Percentiles rank a stretch among this genome's conserved stretches.
phyloP scores from a whole-genome alignment of 805 yeast species.

The Dipodascus albidus region DNA sequence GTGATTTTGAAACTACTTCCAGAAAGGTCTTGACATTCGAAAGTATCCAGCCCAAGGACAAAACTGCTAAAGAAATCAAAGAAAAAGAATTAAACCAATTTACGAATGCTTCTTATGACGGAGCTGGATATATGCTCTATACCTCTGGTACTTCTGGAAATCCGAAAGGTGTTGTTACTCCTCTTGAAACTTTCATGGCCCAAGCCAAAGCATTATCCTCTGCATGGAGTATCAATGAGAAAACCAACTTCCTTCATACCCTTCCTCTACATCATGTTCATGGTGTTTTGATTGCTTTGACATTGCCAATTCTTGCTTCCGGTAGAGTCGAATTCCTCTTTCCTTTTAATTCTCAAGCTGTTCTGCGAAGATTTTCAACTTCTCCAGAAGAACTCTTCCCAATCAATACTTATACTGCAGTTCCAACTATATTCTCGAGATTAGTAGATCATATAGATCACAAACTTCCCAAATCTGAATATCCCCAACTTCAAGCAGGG shows the following conservation, averaged over 20 bases:
- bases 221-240: slow-evolving; percentile 21
- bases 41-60: slow-evolving; percentile 9
- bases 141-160: slow-evolving; percentile 27
- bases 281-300: slow-evolving; percentile 24
- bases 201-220: slow-evolving; percentile 23
- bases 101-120: slow-evolving; percentile 5
- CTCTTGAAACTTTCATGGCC: slow-evolving; percentile 21
- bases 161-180: slow-evolving; percentile 27
- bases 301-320: slow-evolving; percentile 23
- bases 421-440: slow-evolving; percentile 24
- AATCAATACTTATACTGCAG: slow-evolving; percentile 26
- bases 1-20: slow-evolving; percentile 10
- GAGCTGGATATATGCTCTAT: slow-evolving; percentile 22
- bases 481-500: slow-evolving; percentile 11
- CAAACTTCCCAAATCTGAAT: slow-evolving; percentile 9
- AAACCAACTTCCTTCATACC: slow-evolving; percentile 21
- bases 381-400: slow-evolving; percentile 14
- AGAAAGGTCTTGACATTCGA: slow-evolving; percentile 12
- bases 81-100: slow-evolving; percentile 1
- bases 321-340: slow-evolving; percentile 22
- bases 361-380: slow-evolving; percentile 14
- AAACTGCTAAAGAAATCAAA: not conserved
- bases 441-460: slow-evolving; percentile 15
- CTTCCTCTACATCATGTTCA: slow-evolving; percentile 28
- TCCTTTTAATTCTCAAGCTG: slow-evolving; percentile 20